phyloP scores from a whole-genome alignment of 805 yeast genomes.

The Torulaspora indica region DNA sequence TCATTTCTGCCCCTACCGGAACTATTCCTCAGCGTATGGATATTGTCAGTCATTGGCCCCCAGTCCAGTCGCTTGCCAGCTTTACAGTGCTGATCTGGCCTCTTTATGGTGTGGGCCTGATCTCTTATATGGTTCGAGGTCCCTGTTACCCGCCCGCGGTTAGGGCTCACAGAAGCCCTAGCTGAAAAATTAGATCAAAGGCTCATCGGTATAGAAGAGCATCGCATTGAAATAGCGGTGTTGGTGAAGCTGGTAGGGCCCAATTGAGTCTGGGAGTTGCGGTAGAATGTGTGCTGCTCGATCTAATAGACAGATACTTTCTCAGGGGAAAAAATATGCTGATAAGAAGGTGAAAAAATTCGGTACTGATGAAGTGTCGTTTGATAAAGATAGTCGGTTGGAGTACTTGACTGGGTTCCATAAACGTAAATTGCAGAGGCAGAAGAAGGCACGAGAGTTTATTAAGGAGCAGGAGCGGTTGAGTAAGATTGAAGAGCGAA shows the following conservation, averaged over 20 bases:
- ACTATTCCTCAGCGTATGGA: conserved; percentile 13
- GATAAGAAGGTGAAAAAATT: conserved; percentile 59
- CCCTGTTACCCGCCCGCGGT: background rate
- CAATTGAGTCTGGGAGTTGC: background rate
- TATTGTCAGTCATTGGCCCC: conserved; percentile 7
- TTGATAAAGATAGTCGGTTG: conserved; percentile 71
- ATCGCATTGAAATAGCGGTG: conserved; percentile 7
- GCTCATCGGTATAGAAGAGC: conserved; percentile 5
- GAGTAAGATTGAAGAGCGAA: conserved; percentile 71
- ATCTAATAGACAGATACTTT: conserved; percentile 73
- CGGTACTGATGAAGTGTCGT: conserved; percentile 78
- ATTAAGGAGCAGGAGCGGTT: conserved; percentile 72
- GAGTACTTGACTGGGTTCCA: conserved; percentile 94
- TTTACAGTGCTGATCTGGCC: background rate
- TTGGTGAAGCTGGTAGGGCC: background rate
- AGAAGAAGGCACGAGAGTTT: conserved; percentile 75
- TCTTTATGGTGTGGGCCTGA: background rate
- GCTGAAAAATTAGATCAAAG: conserved; percentile 8
- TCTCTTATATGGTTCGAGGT: conserved; percentile 1
- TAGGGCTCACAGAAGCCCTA: background rate
- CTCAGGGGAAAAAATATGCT: conserved; percentile 80
- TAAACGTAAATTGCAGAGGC: conserved; percentile 83
- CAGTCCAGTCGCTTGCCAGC: background rate
- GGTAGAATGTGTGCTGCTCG: conserved; percentile 4
- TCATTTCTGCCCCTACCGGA: conserved; percentile 1